A percentile compares a stretch with the other conserved stretches of the same genome.
Evolutionary conservation across 768 basidiomycete species (phyloP).

Genomic region (Tricholoma matsutake): DNA sequence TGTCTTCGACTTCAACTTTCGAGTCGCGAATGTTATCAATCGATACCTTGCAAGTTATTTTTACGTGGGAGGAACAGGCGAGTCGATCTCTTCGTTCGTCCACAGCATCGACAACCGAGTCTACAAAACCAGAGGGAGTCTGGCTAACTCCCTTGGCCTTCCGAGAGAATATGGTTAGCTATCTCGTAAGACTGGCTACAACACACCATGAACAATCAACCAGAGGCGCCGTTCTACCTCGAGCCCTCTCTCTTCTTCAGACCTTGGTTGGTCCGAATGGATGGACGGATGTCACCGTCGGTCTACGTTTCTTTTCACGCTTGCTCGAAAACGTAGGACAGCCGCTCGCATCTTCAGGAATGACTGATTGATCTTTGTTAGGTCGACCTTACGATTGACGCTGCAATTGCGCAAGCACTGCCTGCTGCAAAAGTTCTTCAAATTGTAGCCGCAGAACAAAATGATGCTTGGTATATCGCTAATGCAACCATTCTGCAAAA

Average conservation of each 20-base stretch:
- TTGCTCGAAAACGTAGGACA: constrained; percentile 72
- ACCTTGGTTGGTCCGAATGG: constrained; percentile 79
- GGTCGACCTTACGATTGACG: constrained; percentile 72
- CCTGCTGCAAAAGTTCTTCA: constrained; percentile 87
- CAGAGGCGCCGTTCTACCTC: constrained; percentile 49
- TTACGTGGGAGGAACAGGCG: constrained; percentile 86
- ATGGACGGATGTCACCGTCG: constrained; percentile 90
- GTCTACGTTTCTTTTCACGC: constrained; percentile 85
- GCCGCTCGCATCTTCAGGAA: not conserved
- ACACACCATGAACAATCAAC: constrained; percentile 54
- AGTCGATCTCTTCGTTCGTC: constrained; percentile 23
- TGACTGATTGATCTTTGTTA: constrained; percentile 25
- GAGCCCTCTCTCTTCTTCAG: constrained; percentile 65
- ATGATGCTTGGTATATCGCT: constrained; percentile 73
- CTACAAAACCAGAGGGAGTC: constrained; percentile 21
- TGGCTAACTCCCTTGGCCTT: constrained; percentile 81
- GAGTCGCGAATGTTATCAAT: constrained; percentile 87
- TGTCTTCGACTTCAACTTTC: constrained; percentile 61
- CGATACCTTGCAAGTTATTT: constrained; percentile 89
- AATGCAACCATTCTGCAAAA: constrained; percentile 76
- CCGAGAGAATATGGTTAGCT: constrained; percentile 91
- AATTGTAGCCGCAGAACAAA: constrained; percentile 78
- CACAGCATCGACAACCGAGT: constrained; percentile 16
- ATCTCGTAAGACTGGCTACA: constrained; percentile 88
- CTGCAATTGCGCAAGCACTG: constrained; percentile 62